A percentile compares a stretch with the other conserved stretches of the same genome.
Evolutionary conservation across 2,329 filamentous ascomycete genomes (phyloP).

Genomic region (Cercospora zeina): DNA sequence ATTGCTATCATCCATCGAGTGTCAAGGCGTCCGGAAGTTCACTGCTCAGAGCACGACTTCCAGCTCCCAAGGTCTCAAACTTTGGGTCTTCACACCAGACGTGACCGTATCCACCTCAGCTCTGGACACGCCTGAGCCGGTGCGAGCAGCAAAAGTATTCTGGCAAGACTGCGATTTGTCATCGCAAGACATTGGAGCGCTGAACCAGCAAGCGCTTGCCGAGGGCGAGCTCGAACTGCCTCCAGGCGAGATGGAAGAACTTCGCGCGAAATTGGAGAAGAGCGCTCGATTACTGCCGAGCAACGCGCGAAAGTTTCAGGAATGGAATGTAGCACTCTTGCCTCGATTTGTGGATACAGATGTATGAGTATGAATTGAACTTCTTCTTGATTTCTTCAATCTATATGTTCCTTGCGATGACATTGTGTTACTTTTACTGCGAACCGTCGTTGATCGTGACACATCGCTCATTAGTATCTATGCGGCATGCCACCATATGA

Average conservation of each 20-base stretch:
- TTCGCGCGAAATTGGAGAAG: conserved; percentile 47
- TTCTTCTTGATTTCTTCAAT: background rate
- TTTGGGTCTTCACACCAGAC: conserved; percentile 64
- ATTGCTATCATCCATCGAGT: conserved; percentile 58
- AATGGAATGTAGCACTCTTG: conserved; percentile 30
- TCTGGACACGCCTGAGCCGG: conserved; percentile 39
- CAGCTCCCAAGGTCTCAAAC: conserved; percentile 22
- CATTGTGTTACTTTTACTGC: background rate
- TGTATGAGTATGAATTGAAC: conserved; percentile 2
- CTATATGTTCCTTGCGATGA: background rate
- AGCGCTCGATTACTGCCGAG: conserved; percentile 33
- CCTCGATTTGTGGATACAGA: conserved; percentile 25
- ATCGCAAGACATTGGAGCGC: conserved; percentile 16
- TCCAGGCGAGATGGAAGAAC: conserved; percentile 35
- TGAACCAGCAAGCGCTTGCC: conserved; percentile 27
- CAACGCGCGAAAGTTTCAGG: conserved; percentile 27
- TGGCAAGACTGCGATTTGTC: conserved; percentile 42
- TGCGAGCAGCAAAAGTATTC: conserved; percentile 60
- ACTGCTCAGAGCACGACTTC: conserved; percentile 55
- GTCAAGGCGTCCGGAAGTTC: conserved; percentile 58
- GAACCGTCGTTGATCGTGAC: background rate
- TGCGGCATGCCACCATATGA: background rate
- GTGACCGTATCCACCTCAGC: conserved; percentile 56
- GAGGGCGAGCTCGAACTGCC: conserved; percentile 37
- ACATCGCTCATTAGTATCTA: background rate